Percentiles rank a stretch among this genome's conserved stretches.
phyloP scores from a whole-genome alignment of 148 eudicot species.

The Vaccinium corymbosum region DNA sequence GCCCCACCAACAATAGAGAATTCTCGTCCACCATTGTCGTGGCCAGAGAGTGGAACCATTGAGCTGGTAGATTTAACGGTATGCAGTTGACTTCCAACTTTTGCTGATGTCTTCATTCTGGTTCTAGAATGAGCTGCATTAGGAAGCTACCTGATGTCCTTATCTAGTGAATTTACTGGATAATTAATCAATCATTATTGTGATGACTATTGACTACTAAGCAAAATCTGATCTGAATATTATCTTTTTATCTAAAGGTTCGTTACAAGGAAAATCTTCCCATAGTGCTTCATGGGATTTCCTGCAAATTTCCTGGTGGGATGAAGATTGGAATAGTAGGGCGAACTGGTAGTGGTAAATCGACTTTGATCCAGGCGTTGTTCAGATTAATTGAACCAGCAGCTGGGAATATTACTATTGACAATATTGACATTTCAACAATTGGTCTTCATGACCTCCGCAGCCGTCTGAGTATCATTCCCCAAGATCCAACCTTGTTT shows the following conservation, averaged over 20 bases:
- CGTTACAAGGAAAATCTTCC: conserved; percentile 92
- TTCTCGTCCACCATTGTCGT: conserved; percentile 61
- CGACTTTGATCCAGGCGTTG: conserved; percentile 85
- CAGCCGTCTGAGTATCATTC: conserved; percentile 88
- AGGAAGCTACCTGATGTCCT: neutral
- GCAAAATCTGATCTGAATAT: neutral
- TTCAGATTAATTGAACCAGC: conserved; percentile 85
- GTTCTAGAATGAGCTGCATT: neutral
- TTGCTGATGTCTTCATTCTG: conserved; percentile 1
- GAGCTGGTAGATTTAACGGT: conserved; percentile 81
- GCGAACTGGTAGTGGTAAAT: conserved; percentile 96
- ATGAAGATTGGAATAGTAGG: conserved; percentile 92
- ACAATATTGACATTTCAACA: conserved; percentile 70
- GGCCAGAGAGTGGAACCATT: conserved; percentile 90
- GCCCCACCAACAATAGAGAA: conserved; percentile 71
- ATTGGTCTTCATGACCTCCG: conserved; percentile 98
- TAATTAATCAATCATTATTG: neutral
- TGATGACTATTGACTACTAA: neutral
- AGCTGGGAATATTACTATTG: conserved; percentile 78
- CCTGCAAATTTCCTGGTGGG: conserved; percentile 88
- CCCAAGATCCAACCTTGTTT: conserved; percentile 94
- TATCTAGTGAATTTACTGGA: neutral
- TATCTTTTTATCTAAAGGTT: conserved; percentile 36
- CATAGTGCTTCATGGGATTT: conserved; percentile 74
- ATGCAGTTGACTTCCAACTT: conserved; percentile 9